Conservation (phyloP, 2,329 filamentous ascomycete genomes). For the Phaeosphaeriaceae sp. region DNA sequence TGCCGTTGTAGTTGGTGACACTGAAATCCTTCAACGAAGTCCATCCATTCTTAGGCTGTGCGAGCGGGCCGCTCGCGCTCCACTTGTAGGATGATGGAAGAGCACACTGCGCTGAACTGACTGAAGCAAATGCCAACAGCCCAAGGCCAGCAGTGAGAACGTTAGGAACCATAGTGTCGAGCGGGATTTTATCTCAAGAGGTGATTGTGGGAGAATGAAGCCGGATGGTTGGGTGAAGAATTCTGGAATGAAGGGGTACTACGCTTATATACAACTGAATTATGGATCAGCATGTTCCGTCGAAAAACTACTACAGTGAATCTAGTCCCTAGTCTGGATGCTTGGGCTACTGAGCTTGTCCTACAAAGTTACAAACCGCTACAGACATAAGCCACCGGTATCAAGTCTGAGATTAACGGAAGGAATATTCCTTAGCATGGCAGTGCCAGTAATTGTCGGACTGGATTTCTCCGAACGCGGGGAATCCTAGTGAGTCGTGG, state of each 20-base stretch:
- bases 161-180: slow-evolving; percentile 1
- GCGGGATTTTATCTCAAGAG: background rate
- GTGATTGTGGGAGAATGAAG: background rate
- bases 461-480: slow-evolving; percentile 6
- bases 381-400: slow-evolving; percentile 4
- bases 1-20: slow-evolving; percentile 59
- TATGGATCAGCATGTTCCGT: background rate
- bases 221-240: background rate
- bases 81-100: slow-evolving; percentile 64
- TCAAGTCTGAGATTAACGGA: background rate
- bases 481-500: slow-evolving; percentile 4
- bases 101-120: slow-evolving; percentile 48
- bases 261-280: background rate
- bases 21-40: slow-evolving; percentile 69
- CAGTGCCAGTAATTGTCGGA: background rate
- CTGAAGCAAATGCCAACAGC: slow-evolving; percentile 16
- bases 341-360: background rate
- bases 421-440: background rate
- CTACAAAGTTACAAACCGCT: background rate
- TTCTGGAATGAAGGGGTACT: background rate
- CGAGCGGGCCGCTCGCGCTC: slow-evolving; percentile 60
- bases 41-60: slow-evolving; percentile 61
- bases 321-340: background rate
- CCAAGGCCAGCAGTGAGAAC: slow-evolving; percentile 6
- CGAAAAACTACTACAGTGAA: background rate